Evolutionary conservation across 345 rosid genomes (phyloP).

Genomic region (Crucihimalaya himalaica): DNA sequence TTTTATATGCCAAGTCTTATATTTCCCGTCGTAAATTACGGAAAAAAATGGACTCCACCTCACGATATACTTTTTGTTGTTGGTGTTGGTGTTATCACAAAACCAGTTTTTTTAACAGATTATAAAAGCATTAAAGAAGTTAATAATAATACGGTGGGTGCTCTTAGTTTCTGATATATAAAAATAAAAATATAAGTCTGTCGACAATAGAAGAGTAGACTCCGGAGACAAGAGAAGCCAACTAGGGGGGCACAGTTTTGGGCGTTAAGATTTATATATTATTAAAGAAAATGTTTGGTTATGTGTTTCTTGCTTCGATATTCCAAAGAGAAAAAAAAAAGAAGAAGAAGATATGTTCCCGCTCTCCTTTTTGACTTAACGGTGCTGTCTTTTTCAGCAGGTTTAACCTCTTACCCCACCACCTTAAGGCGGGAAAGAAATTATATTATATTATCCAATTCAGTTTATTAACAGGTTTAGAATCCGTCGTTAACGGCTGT

Average conservation of each 20-base stretch:
- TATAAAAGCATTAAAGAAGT: slow-evolving; percentile 12
- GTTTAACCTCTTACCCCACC: slow-evolving; percentile 40
- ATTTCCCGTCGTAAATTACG: slow-evolving; percentile 32
- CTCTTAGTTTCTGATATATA: not conserved
- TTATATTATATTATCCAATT: not conserved
- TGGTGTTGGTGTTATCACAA: not conserved
- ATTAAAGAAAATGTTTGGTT: not conserved
- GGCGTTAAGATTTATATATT: not conserved
- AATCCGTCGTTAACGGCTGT: slow-evolving; percentile 33
- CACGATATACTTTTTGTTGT: not conserved
- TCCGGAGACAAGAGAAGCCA: slow-evolving; percentile 36
- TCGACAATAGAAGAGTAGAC: slow-evolving; percentile 35
- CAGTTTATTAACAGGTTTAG: slow-evolving; percentile 19
- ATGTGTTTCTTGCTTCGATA: slow-evolving; percentile 7
- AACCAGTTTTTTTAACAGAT: slow-evolving; percentile 9
- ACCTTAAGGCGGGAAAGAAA: slow-evolving; percentile 38
- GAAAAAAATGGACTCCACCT: slow-evolving; percentile 31
- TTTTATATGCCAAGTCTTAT: not conserved
- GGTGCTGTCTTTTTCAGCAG: slow-evolving; percentile 45
- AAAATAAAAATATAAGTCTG: not conserved
- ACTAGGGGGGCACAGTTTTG: slow-evolving; percentile 32
- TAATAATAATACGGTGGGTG: not conserved
- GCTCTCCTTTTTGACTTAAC: slow-evolving; percentile 41
- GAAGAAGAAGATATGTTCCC: slow-evolving; percentile 43
- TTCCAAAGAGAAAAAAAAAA: not conserved